phyloP scores from a whole-genome alignment of 2,329 filamentous ascomycete genomes.

The Pseudocercospora musae region DNA sequence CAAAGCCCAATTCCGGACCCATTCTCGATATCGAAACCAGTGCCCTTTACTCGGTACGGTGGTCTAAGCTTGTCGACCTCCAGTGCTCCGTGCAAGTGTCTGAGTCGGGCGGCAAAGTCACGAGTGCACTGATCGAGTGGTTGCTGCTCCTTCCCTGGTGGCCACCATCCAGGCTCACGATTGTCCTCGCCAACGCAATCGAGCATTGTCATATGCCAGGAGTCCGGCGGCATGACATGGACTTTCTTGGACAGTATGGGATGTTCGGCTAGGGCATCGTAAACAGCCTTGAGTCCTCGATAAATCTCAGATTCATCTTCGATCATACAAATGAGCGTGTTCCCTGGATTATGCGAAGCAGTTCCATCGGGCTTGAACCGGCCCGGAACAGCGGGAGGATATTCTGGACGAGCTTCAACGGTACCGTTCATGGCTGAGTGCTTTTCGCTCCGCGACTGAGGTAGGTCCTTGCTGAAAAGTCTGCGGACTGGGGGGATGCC shows the following conservation, averaged over 20 bases:
- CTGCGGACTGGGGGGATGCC: too few species aligned
- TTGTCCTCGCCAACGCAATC: slow-evolving; percentile 3
- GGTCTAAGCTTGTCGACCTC: background rate
- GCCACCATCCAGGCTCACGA: slow-evolving; percentile 1
- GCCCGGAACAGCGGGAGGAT: background rate
- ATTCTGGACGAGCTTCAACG: background rate
- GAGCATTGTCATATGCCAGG: slow-evolving; percentile 9
- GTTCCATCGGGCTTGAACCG: background rate
- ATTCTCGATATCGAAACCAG: background rate
- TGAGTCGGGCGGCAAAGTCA: background rate
- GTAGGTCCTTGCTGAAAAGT: too few species aligned
- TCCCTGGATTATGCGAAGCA: background rate
- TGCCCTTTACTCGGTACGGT: background rate
- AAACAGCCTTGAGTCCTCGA: background rate
- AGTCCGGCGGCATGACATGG: slow-evolving; percentile 1
- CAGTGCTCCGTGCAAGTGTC: background rate
- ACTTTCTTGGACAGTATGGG: background rate
- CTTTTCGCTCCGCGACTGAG: background rate
- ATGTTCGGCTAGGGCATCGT: background rate
- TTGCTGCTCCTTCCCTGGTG: slow-evolving; percentile 3
- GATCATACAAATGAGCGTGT: background rate
- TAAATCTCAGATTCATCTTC: background rate
- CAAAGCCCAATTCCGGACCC: background rate
- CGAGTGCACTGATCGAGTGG: background rate
- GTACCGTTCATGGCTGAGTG: background rate